A percentile compares a stretch with the other conserved stretches of the same genome.
These are phyloP conservation scores for Komagataella kurtzmanii DNA, from an alignment of 805 yeast genomes.

Conservation along the genomic window DNA sequence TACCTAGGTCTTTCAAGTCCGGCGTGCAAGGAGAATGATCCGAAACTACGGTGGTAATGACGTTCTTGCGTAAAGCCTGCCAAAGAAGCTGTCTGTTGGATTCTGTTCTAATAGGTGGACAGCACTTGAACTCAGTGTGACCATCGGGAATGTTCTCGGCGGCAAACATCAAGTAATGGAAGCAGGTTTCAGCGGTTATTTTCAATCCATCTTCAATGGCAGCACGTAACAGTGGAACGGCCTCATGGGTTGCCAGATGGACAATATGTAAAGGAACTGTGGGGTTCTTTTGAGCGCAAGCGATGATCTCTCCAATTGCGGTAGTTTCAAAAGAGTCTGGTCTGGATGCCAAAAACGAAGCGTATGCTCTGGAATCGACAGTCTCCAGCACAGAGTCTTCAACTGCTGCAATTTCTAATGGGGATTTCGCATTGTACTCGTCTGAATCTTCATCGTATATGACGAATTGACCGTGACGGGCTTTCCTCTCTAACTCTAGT, in stretches of 20 bases:
- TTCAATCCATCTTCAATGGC: conserved; percentile 52
- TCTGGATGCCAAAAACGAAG: conserved; percentile 67
- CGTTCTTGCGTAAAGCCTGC: conserved; percentile 55
- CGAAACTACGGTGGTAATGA: conserved; percentile 77
- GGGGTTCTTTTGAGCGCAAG: conserved; percentile 44
- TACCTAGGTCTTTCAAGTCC: conserved; percentile 64
- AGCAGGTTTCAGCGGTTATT: conserved; percentile 84
- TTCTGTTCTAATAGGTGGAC: conserved; percentile 84
- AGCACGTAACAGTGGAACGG: conserved; percentile 54
- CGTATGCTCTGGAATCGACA: conserved; percentile 51
- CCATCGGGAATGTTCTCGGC: conserved; percentile 71
- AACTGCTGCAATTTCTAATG: conserved; percentile 28
- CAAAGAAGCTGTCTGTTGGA: conserved; percentile 62
- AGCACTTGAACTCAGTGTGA: conserved; percentile 80
- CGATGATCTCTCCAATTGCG: conserved; percentile 64
- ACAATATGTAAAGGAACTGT: conserved; percentile 72
- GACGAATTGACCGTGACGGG: not conserved
- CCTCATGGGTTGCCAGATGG: conserved; percentile 78
- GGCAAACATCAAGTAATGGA: conserved; percentile 71
- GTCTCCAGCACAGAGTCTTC: conserved; percentile 23
- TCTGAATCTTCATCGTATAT: not conserved
- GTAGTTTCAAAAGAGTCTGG: conserved; percentile 83
- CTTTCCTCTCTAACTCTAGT: not conserved
- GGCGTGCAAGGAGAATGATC: conserved; percentile 97
- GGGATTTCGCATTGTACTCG: conserved; percentile 17